Percentiles rank a stretch among this genome's conserved stretches.
These are phyloP conservation scores for Boletellus sp. DNA, from an alignment of 1,284 basidiomycete genomes.

Conservation along the genomic window DNA sequence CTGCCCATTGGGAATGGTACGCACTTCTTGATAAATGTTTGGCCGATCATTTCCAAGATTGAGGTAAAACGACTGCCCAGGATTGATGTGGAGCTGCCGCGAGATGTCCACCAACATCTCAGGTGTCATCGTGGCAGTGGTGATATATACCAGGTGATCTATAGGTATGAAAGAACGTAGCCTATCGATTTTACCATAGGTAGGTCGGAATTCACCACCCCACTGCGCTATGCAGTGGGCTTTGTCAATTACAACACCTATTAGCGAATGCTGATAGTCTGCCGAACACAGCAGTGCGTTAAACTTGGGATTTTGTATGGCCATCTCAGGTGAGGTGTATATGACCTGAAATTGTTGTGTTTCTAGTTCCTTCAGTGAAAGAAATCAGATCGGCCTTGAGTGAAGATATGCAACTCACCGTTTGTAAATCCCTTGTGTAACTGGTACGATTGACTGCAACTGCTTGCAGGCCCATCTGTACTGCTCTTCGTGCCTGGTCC, in stretches of 20 bases:
- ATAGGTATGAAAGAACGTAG: background rate
- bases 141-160: background rate
- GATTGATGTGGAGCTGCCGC: slow-evolving; percentile 1
- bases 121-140: slow-evolving; percentile 2
- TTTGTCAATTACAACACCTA: background rate
- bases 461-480: too few relatives aligned
- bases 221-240: background rate
- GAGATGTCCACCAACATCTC: background rate
- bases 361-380: background rate
- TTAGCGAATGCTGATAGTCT: background rate
- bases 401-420: too few relatives aligned
- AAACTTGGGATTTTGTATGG: background rate
- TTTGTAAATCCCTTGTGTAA: background rate
- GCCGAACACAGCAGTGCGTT: background rate
- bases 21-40: slow-evolving; percentile 6
- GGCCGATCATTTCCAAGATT: slow-evolving; percentile 4
- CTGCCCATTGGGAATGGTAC: background rate
- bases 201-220: background rate
- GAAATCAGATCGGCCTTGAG: too few relatives aligned
- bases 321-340: background rate
- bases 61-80: background rate
- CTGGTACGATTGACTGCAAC: too few relatives aligned
- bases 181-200: background rate
- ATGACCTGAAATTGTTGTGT: background rate
- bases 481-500: slow-evolving; percentile 9